Conservation (phyloP, 2,329 filamentous ascomycete species). For the Aspergillus tanneri region DNA sequence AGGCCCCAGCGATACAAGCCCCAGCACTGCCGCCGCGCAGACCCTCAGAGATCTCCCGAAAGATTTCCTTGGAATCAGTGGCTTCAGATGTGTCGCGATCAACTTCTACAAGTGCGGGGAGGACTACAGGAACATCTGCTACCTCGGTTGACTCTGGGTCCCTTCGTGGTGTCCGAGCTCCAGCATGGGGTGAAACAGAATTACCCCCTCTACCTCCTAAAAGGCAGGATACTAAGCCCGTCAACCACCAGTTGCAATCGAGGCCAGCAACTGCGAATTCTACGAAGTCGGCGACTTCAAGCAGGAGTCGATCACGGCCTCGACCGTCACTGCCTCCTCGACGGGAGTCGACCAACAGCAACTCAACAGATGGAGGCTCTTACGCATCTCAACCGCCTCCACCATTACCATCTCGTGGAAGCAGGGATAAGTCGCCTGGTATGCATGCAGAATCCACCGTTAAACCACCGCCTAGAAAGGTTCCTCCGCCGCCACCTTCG, state of each 20-base stretch:
- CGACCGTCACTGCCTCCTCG: constrained; percentile 24
- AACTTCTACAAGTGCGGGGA: constrained; percentile 42
- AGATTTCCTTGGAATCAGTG: constrained; percentile 51
- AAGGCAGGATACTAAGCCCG: constrained; percentile 30
- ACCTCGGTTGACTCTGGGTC: constrained; percentile 31
- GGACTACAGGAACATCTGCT: constrained; percentile 35
- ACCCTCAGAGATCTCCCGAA: constrained; percentile 38
- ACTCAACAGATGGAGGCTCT: constrained; percentile 9
- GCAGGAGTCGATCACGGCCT: constrained; percentile 19
- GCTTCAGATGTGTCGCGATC: constrained; percentile 55
- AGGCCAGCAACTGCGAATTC: constrained; percentile 19
- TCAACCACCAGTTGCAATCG: constrained; percentile 24
- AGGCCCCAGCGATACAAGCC: constrained; percentile 33
- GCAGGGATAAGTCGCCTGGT: constrained; percentile 16
- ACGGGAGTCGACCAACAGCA: constrained; percentile 18
- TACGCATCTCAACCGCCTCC: constrained; percentile 21
- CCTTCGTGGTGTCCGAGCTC: constrained; percentile 50
- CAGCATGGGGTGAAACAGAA: constrained; percentile 56
- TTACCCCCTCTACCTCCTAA: constrained; percentile 57
- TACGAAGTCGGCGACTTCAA: too few relatives aligned
- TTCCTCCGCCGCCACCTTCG: constrained; percentile 38
- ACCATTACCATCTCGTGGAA: constrained; percentile 25
- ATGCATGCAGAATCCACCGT: constrained; percentile 15
- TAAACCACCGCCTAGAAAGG: constrained; percentile 28
- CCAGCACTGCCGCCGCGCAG: constrained; percentile 53